Conservation (phyloP, 108 stramenopile species). For the Skeletonema tropicum region DNA sequence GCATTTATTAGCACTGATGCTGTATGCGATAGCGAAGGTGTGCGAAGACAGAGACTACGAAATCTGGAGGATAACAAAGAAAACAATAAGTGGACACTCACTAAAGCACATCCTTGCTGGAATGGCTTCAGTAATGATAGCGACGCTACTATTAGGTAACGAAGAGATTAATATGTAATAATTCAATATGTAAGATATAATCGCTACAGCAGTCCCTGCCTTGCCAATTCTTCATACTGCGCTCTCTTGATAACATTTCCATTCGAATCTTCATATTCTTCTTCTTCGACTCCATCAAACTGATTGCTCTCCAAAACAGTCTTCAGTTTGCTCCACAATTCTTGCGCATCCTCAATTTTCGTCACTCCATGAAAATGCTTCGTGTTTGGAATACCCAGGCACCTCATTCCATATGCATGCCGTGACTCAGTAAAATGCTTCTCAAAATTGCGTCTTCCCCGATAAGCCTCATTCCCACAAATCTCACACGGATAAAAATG, state of each 20-base stretch:
- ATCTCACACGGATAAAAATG: conserved; percentile 98
- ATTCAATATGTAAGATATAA: background rate
- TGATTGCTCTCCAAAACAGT: conserved; percentile 69
- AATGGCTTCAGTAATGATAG: conserved; percentile 20
- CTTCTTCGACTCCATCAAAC: conserved; percentile 86
- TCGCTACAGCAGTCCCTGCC: conserved; percentile 90
- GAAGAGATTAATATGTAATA: background rate
- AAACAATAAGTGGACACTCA: conserved; percentile 20
- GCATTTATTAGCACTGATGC: conserved; percentile 21
- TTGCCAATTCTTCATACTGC: conserved; percentile 94
- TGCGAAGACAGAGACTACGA: conserved; percentile 24
- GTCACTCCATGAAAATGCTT: conserved; percentile 99
- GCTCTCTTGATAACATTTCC: conserved; percentile 95
- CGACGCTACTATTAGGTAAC: background rate
- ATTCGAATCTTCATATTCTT: conserved; percentile 98
- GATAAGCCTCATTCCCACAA: conserved; percentile 96
- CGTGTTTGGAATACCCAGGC: conserved; percentile 98
- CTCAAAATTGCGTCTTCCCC: conserved; percentile 93
- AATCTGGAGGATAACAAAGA: conserved; percentile 12
- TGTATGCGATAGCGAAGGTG: conserved; percentile 18
- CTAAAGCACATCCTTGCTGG: conserved; percentile 34
- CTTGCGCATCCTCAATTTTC: conserved; percentile 95
- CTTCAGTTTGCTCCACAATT: conserved; percentile 89
- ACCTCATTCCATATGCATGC: conserved; percentile 97
- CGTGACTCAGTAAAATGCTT: conserved; percentile 97